These are phyloP conservation scores for Neofusicoccum sp. DNA, from an alignment of 2,329 filamentous ascomycete genomes.

Conservation along the genomic window DNA sequence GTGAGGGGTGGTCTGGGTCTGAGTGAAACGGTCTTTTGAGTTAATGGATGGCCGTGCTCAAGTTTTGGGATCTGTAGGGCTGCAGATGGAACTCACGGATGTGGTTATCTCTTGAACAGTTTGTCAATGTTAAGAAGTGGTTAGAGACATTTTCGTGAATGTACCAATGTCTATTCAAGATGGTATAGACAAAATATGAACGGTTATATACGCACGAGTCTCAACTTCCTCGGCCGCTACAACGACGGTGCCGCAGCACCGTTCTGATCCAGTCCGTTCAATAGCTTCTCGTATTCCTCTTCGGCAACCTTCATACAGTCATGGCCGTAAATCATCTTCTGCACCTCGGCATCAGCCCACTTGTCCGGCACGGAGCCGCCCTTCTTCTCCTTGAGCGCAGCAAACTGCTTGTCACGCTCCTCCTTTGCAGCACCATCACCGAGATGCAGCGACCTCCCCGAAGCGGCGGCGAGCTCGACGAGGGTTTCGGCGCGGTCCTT, in stretches of 20 bases:
- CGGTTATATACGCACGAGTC: background rate
- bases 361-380: constrained; percentile 51
- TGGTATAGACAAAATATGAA: background rate
- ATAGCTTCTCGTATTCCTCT: constrained; percentile 40
- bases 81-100: too few relatives aligned
- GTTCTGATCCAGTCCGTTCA: background rate
- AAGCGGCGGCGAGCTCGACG: constrained; percentile 59
- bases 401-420: constrained; percentile 60
- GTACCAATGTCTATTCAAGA: background rate
- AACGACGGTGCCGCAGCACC: background rate
- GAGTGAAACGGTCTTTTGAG: too few relatives aligned
- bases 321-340: constrained; percentile 51
- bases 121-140: background rate
- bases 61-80: too few relatives aligned
- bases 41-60: too few relatives aligned
- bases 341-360: constrained; percentile 56
- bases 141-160: too few relatives aligned
- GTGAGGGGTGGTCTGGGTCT: background rate
- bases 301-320: constrained; percentile 50
- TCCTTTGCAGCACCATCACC: constrained; percentile 62
- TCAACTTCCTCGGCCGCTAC: background rate
- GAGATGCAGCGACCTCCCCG: constrained; percentile 57
- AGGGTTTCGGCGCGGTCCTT: constrained; percentile 60
- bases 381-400: constrained; percentile 41
- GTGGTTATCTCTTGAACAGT: background rate